These are phyloP conservation scores for Penicillium bialowiezense DNA, from an alignment of 495 filamentous ascomycete genomes.

Conservation along the genomic window DNA sequence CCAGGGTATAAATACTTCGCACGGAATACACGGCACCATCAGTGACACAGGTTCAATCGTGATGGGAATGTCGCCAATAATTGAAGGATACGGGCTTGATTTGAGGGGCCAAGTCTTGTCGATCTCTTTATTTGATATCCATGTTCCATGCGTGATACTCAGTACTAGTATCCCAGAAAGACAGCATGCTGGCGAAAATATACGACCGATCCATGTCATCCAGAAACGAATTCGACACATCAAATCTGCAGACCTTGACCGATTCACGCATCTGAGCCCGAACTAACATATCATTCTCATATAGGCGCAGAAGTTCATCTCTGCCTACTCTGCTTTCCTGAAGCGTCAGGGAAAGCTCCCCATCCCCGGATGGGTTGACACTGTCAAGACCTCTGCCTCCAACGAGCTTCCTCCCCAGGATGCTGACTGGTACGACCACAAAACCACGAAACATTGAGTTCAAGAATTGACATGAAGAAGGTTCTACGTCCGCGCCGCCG, in stretches of 20 bases:
- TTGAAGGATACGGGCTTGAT: conserved; percentile 6
- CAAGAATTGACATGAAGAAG: conserved; percentile 32
- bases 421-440: conserved; percentile 72
- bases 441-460: not conserved
- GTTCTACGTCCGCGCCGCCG: conserved; percentile 97
- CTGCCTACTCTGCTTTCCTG: conserved; percentile 92
- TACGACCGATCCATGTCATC: conserved; percentile 10
- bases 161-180: not conserved
- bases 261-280: conserved; percentile 8
- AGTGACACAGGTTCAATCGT: not conserved
- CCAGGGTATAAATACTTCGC: conserved; percentile 4
- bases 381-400: conserved; percentile 93
- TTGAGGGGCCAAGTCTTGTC: conserved; percentile 6
- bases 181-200: not conserved
- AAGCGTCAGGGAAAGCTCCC: conserved; percentile 99
- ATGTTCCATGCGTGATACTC: not conserved
- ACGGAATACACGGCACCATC: not conserved
- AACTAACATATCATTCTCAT: conserved; percentile 25
- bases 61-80: not conserved
- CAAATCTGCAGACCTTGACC: conserved; percentile 13
- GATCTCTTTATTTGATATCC: not conserved
- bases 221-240: conserved; percentile 23
- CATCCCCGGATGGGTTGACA: conserved; percentile 98
- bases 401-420: conserved; percentile 98
- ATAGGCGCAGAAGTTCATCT: conserved; percentile 92